Percentiles rank a stretch among this genome's conserved stretches.
These are phyloP conservation scores for Mortierella hygrophila DNA, from an alignment of 192 early-diverging fungal species.

Conservation along the genomic window DNA sequence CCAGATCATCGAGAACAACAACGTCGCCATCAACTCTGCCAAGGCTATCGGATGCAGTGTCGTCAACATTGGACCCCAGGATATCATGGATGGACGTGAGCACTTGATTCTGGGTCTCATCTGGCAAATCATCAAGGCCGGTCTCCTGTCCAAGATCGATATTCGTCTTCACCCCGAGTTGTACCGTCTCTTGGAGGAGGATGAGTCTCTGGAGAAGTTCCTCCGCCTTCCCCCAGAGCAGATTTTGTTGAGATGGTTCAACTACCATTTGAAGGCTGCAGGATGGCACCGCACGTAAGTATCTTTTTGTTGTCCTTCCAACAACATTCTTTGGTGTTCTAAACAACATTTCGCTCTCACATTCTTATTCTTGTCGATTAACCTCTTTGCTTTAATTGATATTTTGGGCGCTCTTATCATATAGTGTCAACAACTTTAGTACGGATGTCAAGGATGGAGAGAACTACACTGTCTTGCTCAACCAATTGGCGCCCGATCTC, in stretches of 20 bases:
- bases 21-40: slow-evolving; percentile 98
- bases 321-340: neutral
- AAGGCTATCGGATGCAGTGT: slow-evolving; percentile 99
- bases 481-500: slow-evolving; percentile 87
- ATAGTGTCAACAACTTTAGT: slow-evolving; percentile 89
- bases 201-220: slow-evolving; percentile 95
- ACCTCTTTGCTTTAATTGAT: neutral
- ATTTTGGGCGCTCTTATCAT: slow-evolving; percentile 13
- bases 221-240: slow-evolving; percentile 95
- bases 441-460: slow-evolving; percentile 95
- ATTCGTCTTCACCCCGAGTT: slow-evolving; percentile 98
- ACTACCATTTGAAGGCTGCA: slow-evolving; percentile 97
- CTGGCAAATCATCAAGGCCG: slow-evolving; percentile 99
- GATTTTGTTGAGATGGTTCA: slow-evolving; percentile 99
- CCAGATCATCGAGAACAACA: slow-evolving; percentile 99
- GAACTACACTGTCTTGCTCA: slow-evolving; percentile 94
- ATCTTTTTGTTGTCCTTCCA: neutral
- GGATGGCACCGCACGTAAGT: slow-evolving; percentile 81
- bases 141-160: slow-evolving; percentile 95
- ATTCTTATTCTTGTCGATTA: neutral
- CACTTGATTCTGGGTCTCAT: slow-evolving; percentile 97
- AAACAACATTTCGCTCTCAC: neutral
- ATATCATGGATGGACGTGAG: slow-evolving; percentile 96
- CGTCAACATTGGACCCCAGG: slow-evolving; percentile 97
- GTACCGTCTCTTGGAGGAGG: slow-evolving; percentile 93